Evolutionary conservation across 257 asterid species (phyloP).

Genomic region (Petrea volubilis): DNA sequence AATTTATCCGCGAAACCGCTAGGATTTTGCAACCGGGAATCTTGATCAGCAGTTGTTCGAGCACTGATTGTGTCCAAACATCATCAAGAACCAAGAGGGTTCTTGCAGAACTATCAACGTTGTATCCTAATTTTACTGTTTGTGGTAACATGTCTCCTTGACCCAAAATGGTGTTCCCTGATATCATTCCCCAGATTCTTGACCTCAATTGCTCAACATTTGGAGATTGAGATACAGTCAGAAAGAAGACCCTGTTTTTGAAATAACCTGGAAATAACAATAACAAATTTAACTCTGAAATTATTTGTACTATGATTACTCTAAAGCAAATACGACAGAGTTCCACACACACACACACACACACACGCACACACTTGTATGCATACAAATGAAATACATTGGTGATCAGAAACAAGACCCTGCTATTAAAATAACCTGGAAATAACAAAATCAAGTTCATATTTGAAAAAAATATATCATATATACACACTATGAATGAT

Average conservation of each 20-base stretch:
- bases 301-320: background rate
- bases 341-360: conserved; percentile 14
- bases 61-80: conserved; percentile 79
- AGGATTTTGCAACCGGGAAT: conserved; percentile 78
- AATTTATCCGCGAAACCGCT: conserved; percentile 74
- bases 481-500: too few species aligned
- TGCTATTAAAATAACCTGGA: too few species aligned
- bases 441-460: too few species aligned
- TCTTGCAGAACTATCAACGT: conserved; percentile 28
- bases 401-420: too few species aligned
- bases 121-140: conserved; percentile 30
- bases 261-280: conserved; percentile 57
- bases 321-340: background rate
- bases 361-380: too few species aligned
- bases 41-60: conserved; percentile 56
- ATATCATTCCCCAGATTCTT: conserved; percentile 57
- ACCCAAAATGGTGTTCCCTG: conserved; percentile 38
- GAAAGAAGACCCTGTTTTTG: conserved; percentile 59
- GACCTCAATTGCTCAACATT: conserved; percentile 73
- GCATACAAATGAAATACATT: too few species aligned
- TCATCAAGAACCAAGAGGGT: conserved; percentile 76
- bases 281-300: background rate
- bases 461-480: too few species aligned
- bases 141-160: conserved; percentile 36
- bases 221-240: conserved; percentile 92